A percentile compares a stretch with the other conserved stretches of the same genome.
phyloP scores from a whole-genome alignment of 2,329 filamentous ascomycete species.

The Verruconis gallopava region DNA sequence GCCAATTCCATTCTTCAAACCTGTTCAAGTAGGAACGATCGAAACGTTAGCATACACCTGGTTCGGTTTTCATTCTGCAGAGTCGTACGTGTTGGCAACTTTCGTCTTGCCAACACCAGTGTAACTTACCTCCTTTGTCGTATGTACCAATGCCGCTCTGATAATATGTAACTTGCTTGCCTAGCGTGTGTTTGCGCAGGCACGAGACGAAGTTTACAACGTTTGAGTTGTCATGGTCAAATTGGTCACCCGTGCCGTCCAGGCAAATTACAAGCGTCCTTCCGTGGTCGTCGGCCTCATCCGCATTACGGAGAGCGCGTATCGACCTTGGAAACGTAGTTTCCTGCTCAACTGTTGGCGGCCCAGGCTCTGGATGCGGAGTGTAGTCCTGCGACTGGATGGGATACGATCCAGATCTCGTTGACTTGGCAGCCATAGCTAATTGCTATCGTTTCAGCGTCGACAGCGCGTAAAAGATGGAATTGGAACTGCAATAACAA shows the following conservation, averaged over 20 bases:
- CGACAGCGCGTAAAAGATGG: too few species aligned
- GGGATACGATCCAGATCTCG: slow-evolving; percentile 11
- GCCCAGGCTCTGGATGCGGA: slow-evolving; percentile 1
- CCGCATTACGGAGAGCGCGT: slow-evolving; percentile 18
- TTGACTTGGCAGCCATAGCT: slow-evolving; percentile 1
- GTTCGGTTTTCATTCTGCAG: too few species aligned
- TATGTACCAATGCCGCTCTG: slow-evolving; percentile 36
- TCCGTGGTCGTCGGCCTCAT: slow-evolving; percentile 13
- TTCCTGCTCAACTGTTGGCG: background rate
- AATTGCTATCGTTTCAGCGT: too few species aligned
- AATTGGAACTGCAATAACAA: too few species aligned
- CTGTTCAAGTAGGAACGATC: too few species aligned
- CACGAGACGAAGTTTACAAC: slow-evolving; percentile 27
- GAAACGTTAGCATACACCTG: too few species aligned
- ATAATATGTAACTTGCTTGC: slow-evolving; percentile 28
- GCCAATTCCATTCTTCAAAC: slow-evolving; percentile 25
- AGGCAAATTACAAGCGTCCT: slow-evolving; percentile 29
- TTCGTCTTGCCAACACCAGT: too few species aligned
- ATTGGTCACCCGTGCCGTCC: slow-evolving; percentile 34
- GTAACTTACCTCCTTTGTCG: slow-evolving; percentile 25
- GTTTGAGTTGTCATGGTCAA: slow-evolving; percentile 26
- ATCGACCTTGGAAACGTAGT: slow-evolving; percentile 17
- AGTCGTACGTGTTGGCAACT: too few species aligned
- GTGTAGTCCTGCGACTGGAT: slow-evolving; percentile 11
- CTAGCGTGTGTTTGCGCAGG: slow-evolving; percentile 29